Evolutionary conservation across 441 rosid species (phyloP), one percentile per base, ranked within the genome.

Genomic region (Rhodomyrtus psidioides): DNA sequence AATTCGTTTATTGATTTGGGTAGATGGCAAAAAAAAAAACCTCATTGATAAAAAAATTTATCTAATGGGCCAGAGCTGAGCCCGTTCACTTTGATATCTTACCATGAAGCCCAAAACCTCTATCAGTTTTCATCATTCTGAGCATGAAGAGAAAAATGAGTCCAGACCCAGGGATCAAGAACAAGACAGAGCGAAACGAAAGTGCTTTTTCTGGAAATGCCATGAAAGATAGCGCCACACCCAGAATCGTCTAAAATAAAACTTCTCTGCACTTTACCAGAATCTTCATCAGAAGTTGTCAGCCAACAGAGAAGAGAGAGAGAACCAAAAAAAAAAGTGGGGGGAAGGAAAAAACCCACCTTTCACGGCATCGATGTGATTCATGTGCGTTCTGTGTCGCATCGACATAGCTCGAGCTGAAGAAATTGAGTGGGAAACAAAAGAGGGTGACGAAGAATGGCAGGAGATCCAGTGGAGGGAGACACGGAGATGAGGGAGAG

Each of bases 401-500:
- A 34, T 39, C 49, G 49, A 39, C 79, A 2, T 39, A 19, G 79
- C 16, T 21, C 49, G 42, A 70, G 49, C 79, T 70, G 49, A 39
- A 70, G 79, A 39, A 70, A 9, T 70, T 39, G 79, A 10, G 49
- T 42, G 49, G 79, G 6, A 39, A 39, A 16, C 6, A 70, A 46
- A 42, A 46, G 49, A 39, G 79, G 79, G 79, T 70, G 49, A 70
- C n/a, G n/a, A 19, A 24, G n/a, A 0, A 70, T 39, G 79, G 79
- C 79, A 21, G 49, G 79, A 70, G 79, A 70, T 70, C 51, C 79
- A 39, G 42, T 21, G 79, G 79, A 70, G 49, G 79, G 51, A 39
- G 91, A 93, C 86, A 24, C 89, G 57, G 91, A 92, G 42, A 94
- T 94, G 95, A 91, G 88, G 91, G 96, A 94, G 10, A 88, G 86